phyloP scores from a whole-genome alignment of 2,329 filamentous ascomycete genomes.

The Scedosporium boydii region DNA sequence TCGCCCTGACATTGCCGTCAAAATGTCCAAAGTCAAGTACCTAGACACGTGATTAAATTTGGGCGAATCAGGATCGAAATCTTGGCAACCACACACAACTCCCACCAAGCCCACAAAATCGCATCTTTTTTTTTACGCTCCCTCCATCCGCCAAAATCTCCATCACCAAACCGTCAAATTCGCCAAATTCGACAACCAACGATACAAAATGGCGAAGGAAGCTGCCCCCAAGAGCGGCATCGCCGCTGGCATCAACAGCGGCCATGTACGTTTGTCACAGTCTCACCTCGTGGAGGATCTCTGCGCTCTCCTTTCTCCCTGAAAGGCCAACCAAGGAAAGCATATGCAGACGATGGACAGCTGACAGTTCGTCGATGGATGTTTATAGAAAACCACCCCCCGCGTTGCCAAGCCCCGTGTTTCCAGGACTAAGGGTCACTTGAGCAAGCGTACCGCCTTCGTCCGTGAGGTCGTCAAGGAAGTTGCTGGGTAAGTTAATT shows the following conservation, averaged over 20 bases:
- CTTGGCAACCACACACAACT: neutral
- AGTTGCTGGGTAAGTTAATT: conserved; percentile 71
- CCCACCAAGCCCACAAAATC: conserved; percentile 7
- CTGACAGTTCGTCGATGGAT: conserved; percentile 35
- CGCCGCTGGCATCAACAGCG: conserved; percentile 52
- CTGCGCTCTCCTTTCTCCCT: conserved; percentile 30
- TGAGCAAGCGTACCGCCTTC: conserved; percentile 95
- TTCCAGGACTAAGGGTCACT: conserved; percentile 84
- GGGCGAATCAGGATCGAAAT: neutral
- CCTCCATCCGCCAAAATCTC: conserved; percentile 11
- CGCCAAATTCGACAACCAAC: conserved; percentile 19
- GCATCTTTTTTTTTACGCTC: neutral
- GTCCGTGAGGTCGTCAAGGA: conserved; percentile 97
- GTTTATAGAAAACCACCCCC: conserved; percentile 68
- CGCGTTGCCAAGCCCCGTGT: conserved; percentile 70
- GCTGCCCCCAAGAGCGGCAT: conserved; percentile 47
- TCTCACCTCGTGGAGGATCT: conserved; percentile 71
- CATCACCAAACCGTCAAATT: conserved; percentile 21
- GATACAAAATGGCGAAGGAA: conserved; percentile 48
- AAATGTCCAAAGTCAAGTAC: neutral
- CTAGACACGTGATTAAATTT: too few species aligned
- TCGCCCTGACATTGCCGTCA: too few species aligned
- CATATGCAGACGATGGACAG: conserved; percentile 50
- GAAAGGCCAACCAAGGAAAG: neutral
- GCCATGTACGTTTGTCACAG: conserved; percentile 50